phyloP scores from a whole-genome alignment of 148 eudicot species.

The Fagopyrum esculentum region DNA sequence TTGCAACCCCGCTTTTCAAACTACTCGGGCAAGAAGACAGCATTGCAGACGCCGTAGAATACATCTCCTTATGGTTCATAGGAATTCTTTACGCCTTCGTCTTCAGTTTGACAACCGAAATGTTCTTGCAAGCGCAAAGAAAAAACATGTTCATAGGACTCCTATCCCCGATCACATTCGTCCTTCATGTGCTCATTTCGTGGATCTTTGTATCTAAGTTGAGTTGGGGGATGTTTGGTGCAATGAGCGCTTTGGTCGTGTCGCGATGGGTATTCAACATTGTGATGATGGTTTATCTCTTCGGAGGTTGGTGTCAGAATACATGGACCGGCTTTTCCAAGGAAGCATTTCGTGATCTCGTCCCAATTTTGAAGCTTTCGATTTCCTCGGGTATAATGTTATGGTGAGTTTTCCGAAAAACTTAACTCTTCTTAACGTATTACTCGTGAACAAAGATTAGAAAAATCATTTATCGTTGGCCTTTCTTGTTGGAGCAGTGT shows the following conservation, averaged over 20 bases:
- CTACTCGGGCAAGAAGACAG: constrained; percentile 15
- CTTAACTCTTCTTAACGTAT: no score
- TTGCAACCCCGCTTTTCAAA: constrained; percentile 9
- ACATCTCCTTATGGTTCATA: constrained; percentile 8
- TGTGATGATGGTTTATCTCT: not conserved
- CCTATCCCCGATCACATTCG: not conserved
- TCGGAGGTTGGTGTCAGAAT: constrained; percentile 9
- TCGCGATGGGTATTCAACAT: not conserved
- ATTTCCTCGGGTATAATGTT: constrained; percentile 2
- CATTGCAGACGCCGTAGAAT: constrained; percentile 4
- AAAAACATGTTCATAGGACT: constrained; percentile 14
- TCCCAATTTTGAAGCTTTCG: constrained; percentile 1
- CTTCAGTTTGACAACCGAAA: constrained; percentile 15
- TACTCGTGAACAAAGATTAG: no score
- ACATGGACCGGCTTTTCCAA: constrained; percentile 9
- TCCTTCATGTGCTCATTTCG: constrained; percentile 9
- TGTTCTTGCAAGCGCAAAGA: constrained; percentile 18
- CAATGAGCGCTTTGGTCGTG: constrained; percentile 8
- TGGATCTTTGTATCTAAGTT: constrained; percentile 13
- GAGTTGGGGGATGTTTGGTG: constrained; percentile 11
- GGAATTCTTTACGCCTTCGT: constrained; percentile 7
- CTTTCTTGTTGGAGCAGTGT: constrained; percentile 24
- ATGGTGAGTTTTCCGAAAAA: not conserved
- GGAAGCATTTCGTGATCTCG: constrained; percentile 1
- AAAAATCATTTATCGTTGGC: no score